Evolutionary conservation across 2,329 filamentous ascomycete genomes (phyloP).

Genomic region (Pyrenochaeta sp.): DNA sequence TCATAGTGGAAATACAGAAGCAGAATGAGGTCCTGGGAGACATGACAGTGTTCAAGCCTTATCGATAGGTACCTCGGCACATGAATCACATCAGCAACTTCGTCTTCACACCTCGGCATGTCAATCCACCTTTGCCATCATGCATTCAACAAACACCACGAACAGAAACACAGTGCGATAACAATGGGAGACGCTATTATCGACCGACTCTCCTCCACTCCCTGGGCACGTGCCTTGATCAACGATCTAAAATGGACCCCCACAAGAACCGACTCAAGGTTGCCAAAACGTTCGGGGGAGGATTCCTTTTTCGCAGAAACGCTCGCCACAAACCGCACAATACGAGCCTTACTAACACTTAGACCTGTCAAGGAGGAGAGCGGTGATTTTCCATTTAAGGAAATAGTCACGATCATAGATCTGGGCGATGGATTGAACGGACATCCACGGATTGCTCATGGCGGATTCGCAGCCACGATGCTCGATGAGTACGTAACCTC

Average conservation of each 20-base stretch:
- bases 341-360: constrained; percentile 48
- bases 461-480: constrained; percentile 66
- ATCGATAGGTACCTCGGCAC: background rate
- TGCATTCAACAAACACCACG: constrained; percentile 5
- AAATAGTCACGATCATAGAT: constrained; percentile 52
- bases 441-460: constrained; percentile 62
- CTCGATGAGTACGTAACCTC: constrained; percentile 59
- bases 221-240: constrained; percentile 61
- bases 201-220: constrained; percentile 46
- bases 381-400: constrained; percentile 34
- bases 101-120: constrained; percentile 11
- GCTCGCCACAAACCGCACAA: constrained; percentile 60
- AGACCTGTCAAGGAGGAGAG: constrained; percentile 27
- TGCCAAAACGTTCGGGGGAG: constrained; percentile 49
- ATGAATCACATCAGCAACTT: background rate
- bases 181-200: constrained; percentile 34
- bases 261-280: constrained; percentile 46
- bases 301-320: constrained; percentile 64
- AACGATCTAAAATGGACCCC: constrained; percentile 52
- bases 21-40: background rate
- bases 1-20: too few relatives aligned
- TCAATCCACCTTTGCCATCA: constrained; percentile 7
- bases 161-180: background rate
- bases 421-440: constrained; percentile 65
- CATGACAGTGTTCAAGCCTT: background rate